Base-by-base conservation (phyloP, 805 yeast species). In the Saccharomycopsis sp. region DNA sequence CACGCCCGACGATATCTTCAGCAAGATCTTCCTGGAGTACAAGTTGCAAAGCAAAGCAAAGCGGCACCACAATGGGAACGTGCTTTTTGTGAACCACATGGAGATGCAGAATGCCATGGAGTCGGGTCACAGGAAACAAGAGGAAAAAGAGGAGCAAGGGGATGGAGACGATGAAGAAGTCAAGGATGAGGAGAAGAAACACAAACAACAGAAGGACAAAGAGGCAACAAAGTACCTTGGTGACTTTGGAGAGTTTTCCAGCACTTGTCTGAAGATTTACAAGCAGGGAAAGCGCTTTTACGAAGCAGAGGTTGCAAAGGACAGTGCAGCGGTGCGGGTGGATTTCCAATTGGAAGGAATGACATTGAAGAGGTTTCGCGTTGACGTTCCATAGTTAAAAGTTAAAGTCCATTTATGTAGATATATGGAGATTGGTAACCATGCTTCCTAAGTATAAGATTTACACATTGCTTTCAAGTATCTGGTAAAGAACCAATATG, bases 181-280 rank as follows among this genome's bases (percentile, higher is more conserved):
- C 5, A 25, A 32, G 17, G 26, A 20, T 15, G 42, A 38, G 21
- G 42, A 38, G 4, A 17, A 31, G 13, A 5, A 15, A 9, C 17
- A 15, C 19, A n/a, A 13, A 15, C 17, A 31, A 31, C 9, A 19
- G n/a, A n/a, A n/a, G n/a, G n/a, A n/a, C n/a, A n/a, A n/a, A n/a
- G n/a, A n/a, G n/a, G n/a, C n/a, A n/a, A n/a, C n/a, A n/a, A 19
- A 17, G 9, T 33, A 33, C 22, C 20, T 9, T 21, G 39, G 44
- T 15, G 47, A 43, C 34, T 43, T 33, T 31, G 47, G 47, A 5
- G 47, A 43, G 26, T 43, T 43, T 39, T 27, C 47, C 2, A 25
- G 43, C 21, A 36, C 34, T 25, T 39, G 44, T 31, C 30, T 35
- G 4, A 39, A 40, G 15, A 36, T 35, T 31, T 43, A 30, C 22